phyloP scores from a whole-genome alignment of 225 moss, liverwort and hornwort species.

The Climacium dendroides region DNA sequence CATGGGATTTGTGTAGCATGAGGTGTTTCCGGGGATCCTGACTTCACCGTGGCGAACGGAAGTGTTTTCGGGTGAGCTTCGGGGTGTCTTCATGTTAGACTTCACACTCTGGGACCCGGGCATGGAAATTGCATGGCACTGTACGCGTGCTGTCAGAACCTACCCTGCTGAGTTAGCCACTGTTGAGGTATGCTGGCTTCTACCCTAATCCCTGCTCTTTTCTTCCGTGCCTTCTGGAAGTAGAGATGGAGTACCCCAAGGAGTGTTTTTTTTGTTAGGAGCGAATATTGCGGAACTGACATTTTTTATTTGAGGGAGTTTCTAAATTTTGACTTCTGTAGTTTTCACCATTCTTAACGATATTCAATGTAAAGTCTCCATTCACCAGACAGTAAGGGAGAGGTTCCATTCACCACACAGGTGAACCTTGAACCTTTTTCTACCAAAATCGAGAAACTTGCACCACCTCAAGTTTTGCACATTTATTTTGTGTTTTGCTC shows the following conservation, averaged over 20 bases:
- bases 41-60: slow-evolving; percentile 80
- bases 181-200: slow-evolving; percentile 47
- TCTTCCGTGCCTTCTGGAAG: not conserved
- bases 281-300: not conserved
- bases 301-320: not conserved
- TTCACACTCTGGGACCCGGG: slow-evolving; percentile 81
- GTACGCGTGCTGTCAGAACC: slow-evolving; percentile 49
- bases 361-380: not conserved
- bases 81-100: slow-evolving; percentile 72
- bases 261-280: not conserved
- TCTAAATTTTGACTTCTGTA: not conserved
- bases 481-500: not conserved
- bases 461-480: not conserved
- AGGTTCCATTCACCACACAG: not conserved
- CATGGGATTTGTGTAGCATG: slow-evolving; percentile 34
- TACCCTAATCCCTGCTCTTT: not conserved
- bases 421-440: not conserved
- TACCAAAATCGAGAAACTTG: not conserved
- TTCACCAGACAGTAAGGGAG: not conserved
- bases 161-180: slow-evolving; percentile 63
- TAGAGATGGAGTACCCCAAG: not conserved
- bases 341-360: not conserved
- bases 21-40: slow-evolving; percentile 66
- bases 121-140: slow-evolving; percentile 85
- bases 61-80: slow-evolving; percentile 74